These are phyloP conservation scores for Paracorniculantispora psalliotae DNA, from an alignment of 2,329 filamentous ascomycete genomes.

Conservation along the genomic window DNA sequence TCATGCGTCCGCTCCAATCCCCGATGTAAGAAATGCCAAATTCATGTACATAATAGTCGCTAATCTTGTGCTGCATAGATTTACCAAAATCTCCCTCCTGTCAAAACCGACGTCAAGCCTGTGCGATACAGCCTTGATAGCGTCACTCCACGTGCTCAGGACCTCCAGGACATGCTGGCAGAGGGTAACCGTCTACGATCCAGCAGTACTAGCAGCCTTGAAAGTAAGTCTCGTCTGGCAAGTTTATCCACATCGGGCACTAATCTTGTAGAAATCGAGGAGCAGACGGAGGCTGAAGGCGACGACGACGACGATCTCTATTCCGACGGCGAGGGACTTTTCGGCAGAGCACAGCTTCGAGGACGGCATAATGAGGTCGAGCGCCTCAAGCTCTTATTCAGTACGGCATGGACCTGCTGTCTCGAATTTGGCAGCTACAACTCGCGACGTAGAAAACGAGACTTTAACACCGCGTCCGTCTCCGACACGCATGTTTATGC, in stretches of 20 bases:
- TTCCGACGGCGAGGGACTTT: conserved; percentile 61
- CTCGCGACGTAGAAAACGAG: conserved; percentile 7
- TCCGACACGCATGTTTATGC: conserved; percentile 79
- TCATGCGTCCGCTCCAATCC: conserved; percentile 21
- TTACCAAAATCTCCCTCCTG: conserved; percentile 58
- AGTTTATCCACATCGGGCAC: conserved; percentile 8
- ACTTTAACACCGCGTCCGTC: background rate
- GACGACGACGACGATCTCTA: conserved; percentile 50
- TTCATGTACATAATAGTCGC: background rate
- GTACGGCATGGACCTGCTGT: conserved; percentile 12
- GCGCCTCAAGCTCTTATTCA: conserved; percentile 72
- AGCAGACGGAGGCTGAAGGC: conserved; percentile 46
- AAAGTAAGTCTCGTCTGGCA: conserved; percentile 50
- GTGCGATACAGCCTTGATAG: conserved; percentile 61
- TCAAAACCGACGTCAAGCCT: conserved; percentile 70
- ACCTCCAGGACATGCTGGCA: conserved; percentile 64
- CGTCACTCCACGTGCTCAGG: conserved; percentile 78
- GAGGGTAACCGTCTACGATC: conserved; percentile 55
- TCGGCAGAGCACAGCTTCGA: conserved; percentile 66
- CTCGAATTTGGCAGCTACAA: conserved; percentile 13
- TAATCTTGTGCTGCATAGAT: background rate
- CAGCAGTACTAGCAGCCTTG: conserved; percentile 68
- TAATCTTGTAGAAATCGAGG: conserved; percentile 48
- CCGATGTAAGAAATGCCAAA: conserved; percentile 20
- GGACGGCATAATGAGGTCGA: conserved; percentile 51